phyloP scores from a whole-genome alignment of 1,284 basidiomycete species.

The Peniophora sp. region DNA sequence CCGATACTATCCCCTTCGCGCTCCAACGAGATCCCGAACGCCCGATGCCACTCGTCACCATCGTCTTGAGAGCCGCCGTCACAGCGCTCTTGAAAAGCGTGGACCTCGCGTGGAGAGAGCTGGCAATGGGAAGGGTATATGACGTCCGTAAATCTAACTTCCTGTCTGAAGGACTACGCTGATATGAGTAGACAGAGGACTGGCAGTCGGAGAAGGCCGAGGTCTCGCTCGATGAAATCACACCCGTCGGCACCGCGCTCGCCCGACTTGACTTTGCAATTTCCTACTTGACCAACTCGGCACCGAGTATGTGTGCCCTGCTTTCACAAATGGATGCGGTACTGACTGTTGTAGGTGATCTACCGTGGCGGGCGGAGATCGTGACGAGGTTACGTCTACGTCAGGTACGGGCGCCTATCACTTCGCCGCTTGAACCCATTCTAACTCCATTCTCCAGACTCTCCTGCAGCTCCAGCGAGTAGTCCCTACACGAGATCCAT shows the following conservation, averaged over 20 bases:
- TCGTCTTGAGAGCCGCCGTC: constrained; percentile 66
- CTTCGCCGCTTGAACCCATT: not conserved
- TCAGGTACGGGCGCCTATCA: constrained; percentile 31
- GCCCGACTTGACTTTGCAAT: constrained; percentile 52
- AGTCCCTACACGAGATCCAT: constrained; percentile 26
- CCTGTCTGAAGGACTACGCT: constrained; percentile 7
- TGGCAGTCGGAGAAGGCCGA: constrained; percentile 85
- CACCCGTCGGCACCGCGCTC: constrained; percentile 54
- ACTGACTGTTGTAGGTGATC: not conserved
- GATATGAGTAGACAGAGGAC: constrained; percentile 63
- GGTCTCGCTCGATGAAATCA: constrained; percentile 64
- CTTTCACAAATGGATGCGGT: constrained; percentile 18
- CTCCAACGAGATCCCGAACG: constrained; percentile 27
- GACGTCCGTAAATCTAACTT: constrained; percentile 57
- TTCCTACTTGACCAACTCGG: constrained; percentile 39
- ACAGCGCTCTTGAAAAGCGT: constrained; percentile 77
- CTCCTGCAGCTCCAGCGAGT: constrained; percentile 45
- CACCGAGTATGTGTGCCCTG: constrained; percentile 22
- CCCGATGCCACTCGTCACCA: constrained; percentile 52
- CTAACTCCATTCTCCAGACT: constrained; percentile 21
- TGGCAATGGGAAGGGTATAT: constrained; percentile 62
- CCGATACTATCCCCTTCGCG: constrained; percentile 33
- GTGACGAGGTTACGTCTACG: constrained; percentile 46
- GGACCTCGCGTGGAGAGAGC: constrained; percentile 76
- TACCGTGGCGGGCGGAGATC: constrained; percentile 26